Conservation (phyloP, 2,329 filamentous ascomycete genomes). For the Curvularia sp. region DNA sequence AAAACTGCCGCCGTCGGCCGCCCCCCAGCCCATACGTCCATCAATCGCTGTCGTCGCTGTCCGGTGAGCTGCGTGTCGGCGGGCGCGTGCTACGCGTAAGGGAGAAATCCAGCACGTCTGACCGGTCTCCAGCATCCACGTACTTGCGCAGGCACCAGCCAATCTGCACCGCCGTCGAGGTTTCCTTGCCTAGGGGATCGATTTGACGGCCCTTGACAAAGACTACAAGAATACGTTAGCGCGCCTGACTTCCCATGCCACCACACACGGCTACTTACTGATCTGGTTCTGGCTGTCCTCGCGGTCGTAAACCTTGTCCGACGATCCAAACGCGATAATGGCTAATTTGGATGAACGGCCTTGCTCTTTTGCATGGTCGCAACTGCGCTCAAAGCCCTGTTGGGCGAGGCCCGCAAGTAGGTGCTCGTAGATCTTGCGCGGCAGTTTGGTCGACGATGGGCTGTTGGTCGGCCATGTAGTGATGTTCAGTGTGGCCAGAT, state of each 20-base stretch:
- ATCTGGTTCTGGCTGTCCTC: constrained; percentile 57
- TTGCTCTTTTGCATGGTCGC: constrained; percentile 36
- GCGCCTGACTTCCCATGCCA: no score
- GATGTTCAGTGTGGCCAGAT: constrained; percentile 57
- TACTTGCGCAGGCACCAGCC: constrained; percentile 56
- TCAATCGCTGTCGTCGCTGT: constrained; percentile 46
- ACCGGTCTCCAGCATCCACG: constrained; percentile 53
- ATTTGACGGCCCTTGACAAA: constrained; percentile 54
- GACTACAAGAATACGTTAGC: constrained; percentile 26
- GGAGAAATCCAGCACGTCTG: constrained; percentile 56
- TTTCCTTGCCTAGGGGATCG: constrained; percentile 52
- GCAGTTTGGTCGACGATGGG: constrained; percentile 50
- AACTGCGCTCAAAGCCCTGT: constrained; percentile 45
- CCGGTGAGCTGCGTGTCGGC: constrained; percentile 46
- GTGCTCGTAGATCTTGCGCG: constrained; percentile 55
- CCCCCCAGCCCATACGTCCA: constrained; percentile 6
- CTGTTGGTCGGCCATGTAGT: constrained; percentile 57
- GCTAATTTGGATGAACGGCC: constrained; percentile 48
- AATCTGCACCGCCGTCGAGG: constrained; percentile 53
- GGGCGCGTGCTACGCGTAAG: constrained; percentile 46
- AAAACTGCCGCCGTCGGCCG: background rate
- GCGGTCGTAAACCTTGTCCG: constrained; percentile 56
- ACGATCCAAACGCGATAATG: constrained; percentile 57
- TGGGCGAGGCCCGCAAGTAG: constrained; percentile 53
- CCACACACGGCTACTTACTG: constrained; percentile 23